Base-by-base conservation (phyloP, 176 grass and related monocot genomes). In the Raddia distichophylla region DNA sequence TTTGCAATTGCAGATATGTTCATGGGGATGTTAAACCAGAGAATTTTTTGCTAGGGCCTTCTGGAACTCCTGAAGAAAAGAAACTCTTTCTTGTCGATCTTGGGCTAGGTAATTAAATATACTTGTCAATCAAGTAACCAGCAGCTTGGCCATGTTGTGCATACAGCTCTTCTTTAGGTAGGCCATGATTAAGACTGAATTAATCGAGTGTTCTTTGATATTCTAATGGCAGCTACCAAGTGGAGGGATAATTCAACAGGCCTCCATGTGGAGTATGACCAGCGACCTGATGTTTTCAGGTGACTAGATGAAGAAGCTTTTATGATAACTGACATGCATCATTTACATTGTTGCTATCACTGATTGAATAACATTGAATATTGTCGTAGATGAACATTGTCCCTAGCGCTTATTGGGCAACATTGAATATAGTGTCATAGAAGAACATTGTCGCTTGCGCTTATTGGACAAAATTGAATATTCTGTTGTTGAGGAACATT, bases 1-100 rank as follows among this genome's bases (percentile, higher is more conserved):
- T 68, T 73, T 52, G 14, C 45, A 37, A 90, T 85, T 67, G 45
- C 88, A 99, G 97, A 74, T 94, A 96, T 76, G 93, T 99, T 61
- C 97, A 99, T 64, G 93, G 97, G 18, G 97, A 99, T 87, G 93
- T 99, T 10, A 99, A 99, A 89, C 97, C 97, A 16, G 97, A 99
- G 62, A 99, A 99, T 80, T 96, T 99, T 80, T 96, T 99, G 87
- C 91, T 99, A 80, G 97, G 97, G 20, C 87, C 97, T 69, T 73
- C 85, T 79, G 93, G 91, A 20, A 96, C 97, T 73, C 63, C 85
- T 70, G 93, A 99, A 53, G 93, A 99, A 83, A 99, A 99, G 75
- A 99, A 71, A 83, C 89, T 99, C 58, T 99, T 96, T 86, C 97
- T 99, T 76, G 97, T 99, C 7, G 97, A 99, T 87, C 97, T 99